Evolutionary conservation across 345 rosid genomes (phyloP).

Genomic region (Boechera divaricarpa): DNA sequence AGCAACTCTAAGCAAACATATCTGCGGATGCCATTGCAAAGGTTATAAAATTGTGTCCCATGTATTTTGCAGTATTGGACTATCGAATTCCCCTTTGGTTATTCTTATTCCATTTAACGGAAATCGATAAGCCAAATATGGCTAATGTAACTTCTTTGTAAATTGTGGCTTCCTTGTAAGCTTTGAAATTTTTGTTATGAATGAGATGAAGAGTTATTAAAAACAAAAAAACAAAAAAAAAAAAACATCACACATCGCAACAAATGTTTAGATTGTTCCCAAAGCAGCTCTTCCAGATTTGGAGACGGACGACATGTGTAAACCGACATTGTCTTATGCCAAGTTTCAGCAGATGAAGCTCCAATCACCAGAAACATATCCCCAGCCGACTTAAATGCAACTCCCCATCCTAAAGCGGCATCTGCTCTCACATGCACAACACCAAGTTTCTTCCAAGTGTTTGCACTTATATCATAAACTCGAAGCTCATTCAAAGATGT

Average conservation of each 20-base stretch:
- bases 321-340: too few species aligned
- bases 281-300: constrained; percentile 43
- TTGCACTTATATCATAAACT: constrained; percentile 25
- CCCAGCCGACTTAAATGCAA: constrained; percentile 21
- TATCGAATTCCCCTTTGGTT: too few species aligned
- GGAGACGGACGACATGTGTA: constrained; percentile 39
- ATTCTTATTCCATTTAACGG: too few species aligned
- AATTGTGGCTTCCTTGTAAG: too few species aligned
- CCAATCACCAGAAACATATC: constrained; percentile 71
- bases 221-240: too few species aligned
- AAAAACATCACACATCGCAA: constrained; percentile 1
- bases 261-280: neutral
- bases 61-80: too few species aligned
- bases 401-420: constrained; percentile 58
- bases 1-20: neutral
- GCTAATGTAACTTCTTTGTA: too few species aligned
- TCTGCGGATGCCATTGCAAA: too few species aligned
- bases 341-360: constrained; percentile 39
- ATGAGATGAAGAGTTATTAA: too few species aligned
- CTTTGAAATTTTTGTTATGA: too few species aligned
- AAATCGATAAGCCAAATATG: too few species aligned
- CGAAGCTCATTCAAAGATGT: constrained; percentile 46
- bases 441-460: constrained; percentile 66
- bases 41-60: too few species aligned
- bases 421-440: constrained; percentile 63